phyloP scores from a whole-genome alignment of 768 basidiomycete genomes.

The Trichaptum fuscoviolaceum region DNA sequence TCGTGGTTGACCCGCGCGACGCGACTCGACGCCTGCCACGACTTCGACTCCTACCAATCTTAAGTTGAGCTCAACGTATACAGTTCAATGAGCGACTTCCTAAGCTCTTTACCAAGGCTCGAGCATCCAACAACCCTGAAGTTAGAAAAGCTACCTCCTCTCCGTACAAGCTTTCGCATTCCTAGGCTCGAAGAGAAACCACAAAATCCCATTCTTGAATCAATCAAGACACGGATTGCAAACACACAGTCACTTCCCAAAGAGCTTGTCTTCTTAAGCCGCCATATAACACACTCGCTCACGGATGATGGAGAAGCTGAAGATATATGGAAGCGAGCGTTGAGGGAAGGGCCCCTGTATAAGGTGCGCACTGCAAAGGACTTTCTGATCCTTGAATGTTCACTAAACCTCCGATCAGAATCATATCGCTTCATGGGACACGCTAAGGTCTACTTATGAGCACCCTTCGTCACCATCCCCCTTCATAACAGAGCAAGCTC shows the following conservation, averaged over 20 bases:
- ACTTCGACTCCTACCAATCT: too few species aligned
- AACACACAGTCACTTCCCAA: background rate
- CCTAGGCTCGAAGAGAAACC: constrained; percentile 64
- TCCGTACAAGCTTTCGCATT: constrained; percentile 43
- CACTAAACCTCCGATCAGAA: constrained; percentile 27
- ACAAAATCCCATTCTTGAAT: constrained; percentile 73
- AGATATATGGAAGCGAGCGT: constrained; percentile 6
- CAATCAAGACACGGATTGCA: constrained; percentile 4
- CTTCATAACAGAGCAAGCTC: constrained; percentile 67
- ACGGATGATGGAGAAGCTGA: background rate
- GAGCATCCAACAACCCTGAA: background rate
- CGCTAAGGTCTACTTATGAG: constrained; percentile 33
- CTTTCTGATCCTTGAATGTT: background rate
- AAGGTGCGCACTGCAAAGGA: background rate
- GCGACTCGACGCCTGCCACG: too few species aligned
- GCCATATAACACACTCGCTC: background rate
- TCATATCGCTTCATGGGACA: constrained; percentile 60
- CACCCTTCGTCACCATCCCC: constrained; percentile 35
- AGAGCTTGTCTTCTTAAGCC: constrained; percentile 11
- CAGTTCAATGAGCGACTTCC: background rate
- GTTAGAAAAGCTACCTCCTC: background rate
- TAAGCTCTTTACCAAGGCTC: background rate
- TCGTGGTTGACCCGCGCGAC: background rate
- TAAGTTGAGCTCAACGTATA: too few species aligned
- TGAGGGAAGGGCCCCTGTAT: constrained; percentile 15